A percentile compares a stretch with the other conserved stretches of the same genome.
Evolutionary conservation across 768 basidiomycete genomes (phyloP).

Genomic region (Hysterangium stoloniferum): DNA sequence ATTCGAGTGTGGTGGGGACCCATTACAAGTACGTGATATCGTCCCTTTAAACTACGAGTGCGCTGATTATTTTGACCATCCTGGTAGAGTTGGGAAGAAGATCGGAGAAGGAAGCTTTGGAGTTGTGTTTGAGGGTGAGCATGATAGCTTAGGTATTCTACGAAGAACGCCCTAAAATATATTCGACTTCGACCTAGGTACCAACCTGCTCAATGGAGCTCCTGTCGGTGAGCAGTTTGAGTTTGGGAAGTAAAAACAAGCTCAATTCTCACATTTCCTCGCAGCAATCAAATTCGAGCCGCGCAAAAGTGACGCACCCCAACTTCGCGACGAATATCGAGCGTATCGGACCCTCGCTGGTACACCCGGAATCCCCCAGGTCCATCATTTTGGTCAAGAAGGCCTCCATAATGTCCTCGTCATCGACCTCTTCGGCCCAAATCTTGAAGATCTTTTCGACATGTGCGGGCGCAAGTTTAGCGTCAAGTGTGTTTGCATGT

Average conservation of each 20-base stretch:
- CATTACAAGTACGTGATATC: slow-evolving; percentile 10
- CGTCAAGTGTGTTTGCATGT: slow-evolving; percentile 98
- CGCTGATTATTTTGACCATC: not conserved
- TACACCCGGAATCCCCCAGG: slow-evolving; percentile 91
- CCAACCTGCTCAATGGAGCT: slow-evolving; percentile 57
- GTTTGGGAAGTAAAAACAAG: no score
- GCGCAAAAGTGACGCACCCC: slow-evolving; percentile 95
- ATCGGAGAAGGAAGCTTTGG: slow-evolving; percentile 99
- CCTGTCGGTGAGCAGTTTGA: slow-evolving; percentile 99
- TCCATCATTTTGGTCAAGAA: slow-evolving; percentile 98
- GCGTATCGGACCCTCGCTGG: slow-evolving; percentile 93
- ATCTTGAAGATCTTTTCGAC: slow-evolving; percentile 95
- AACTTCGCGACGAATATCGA: slow-evolving; percentile 94
- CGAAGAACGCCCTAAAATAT: not conserved
- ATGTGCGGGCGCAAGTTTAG: slow-evolving; percentile 98
- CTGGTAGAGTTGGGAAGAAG: slow-evolving; percentile 83
- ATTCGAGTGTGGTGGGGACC: slow-evolving; percentile 10
- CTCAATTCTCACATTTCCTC: not conserved
- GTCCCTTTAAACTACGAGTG: not conserved
- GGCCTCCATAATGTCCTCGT: slow-evolving; percentile 94
- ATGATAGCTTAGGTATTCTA: slow-evolving; percentile 1
- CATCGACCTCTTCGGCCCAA: slow-evolving; percentile 94
- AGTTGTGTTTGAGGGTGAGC: slow-evolving; percentile 89
- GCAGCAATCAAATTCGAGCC: slow-evolving; percentile 44
- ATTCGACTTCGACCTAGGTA: slow-evolving; percentile 40